A percentile compares a stretch with the other conserved stretches of the same genome.
Conservation (phyloP, 2,329 filamentous ascomycete genomes). For the Pestalotiopsis sp. region DNA sequence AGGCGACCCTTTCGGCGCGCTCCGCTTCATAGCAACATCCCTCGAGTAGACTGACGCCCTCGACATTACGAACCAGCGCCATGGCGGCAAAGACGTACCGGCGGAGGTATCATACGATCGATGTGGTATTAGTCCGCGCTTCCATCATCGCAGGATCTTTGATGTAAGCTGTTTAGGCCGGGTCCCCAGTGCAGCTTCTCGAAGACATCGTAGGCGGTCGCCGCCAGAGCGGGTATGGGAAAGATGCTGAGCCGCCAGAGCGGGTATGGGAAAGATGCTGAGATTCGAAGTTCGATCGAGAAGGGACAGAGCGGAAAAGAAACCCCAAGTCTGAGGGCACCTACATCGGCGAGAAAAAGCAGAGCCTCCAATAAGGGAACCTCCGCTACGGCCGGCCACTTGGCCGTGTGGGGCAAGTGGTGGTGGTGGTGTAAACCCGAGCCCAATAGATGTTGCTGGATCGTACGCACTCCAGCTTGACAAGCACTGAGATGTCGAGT, state of each 20-base stretch:
- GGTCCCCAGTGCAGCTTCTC: background rate
- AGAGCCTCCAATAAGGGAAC: slow-evolving; percentile 13
- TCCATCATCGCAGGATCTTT: background rate
- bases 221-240: background rate
- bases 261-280: background rate
- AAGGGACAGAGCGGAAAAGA: background rate
- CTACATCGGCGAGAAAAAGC: slow-evolving; percentile 5
- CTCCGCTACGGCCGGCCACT: slow-evolving; percentile 27
- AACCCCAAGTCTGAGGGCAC: background rate
- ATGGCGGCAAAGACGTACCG: slow-evolving; percentile 5
- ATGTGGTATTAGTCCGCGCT: background rate
- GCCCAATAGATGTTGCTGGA: background rate
- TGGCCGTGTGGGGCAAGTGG: slow-evolving; percentile 28
- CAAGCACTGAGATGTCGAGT: background rate
- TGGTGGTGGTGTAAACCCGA: background rate
- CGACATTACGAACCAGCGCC: slow-evolving; percentile 20
- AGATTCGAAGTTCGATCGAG: background rate
- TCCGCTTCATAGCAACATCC: slow-evolving; percentile 60
- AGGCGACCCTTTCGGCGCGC: slow-evolving; percentile 49
- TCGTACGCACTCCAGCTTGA: background rate
- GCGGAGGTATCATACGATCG: background rate
- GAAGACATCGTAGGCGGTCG: background rate
- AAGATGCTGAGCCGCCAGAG: background rate
- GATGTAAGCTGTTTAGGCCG: background rate
- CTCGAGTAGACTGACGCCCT: slow-evolving; percentile 43